Conservation (phyloP, 768 basidiomycete genomes). For the Suillus cothurnatus region DNA sequence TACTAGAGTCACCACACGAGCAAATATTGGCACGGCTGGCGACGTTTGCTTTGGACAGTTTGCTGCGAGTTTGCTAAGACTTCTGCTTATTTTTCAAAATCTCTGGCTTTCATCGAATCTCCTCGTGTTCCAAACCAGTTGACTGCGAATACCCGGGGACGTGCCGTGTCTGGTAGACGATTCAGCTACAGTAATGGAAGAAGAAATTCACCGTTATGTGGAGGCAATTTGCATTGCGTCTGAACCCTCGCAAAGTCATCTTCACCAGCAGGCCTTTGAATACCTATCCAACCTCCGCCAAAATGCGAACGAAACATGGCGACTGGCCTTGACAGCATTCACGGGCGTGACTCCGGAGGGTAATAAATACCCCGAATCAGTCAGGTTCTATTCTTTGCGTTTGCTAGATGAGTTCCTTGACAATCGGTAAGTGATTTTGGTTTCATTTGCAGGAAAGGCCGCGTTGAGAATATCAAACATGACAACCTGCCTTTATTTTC, state of each 20-base stretch:
- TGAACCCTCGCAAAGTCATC: conserved; percentile 65
- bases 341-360: conserved; percentile 62
- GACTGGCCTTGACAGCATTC: conserved; percentile 76
- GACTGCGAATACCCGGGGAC: conserved; percentile 21
- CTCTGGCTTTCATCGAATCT: not conserved
- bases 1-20: not conserved
- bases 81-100: not conserved
- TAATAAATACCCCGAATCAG: conserved; percentile 72
- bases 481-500: not conserved
- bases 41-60: not conserved
- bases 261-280: conserved; percentile 86
- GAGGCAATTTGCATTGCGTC: conserved; percentile 90
- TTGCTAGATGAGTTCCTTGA: conserved; percentile 84
- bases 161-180: conserved; percentile 19
- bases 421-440: conserved; percentile 60
- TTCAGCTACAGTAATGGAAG: conserved; percentile 54
- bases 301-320: conserved; percentile 77
- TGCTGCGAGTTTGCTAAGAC: not conserved
- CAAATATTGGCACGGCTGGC: not conserved
- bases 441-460: not conserved
- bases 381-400: conserved; percentile 78
- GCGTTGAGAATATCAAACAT: not conserved
- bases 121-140: not conserved
- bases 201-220: conserved; percentile 73
- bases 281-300: conserved; percentile 79